Conservation (phyloP, 179 eudicot species). For the Carnegiea gigantea region DNA sequence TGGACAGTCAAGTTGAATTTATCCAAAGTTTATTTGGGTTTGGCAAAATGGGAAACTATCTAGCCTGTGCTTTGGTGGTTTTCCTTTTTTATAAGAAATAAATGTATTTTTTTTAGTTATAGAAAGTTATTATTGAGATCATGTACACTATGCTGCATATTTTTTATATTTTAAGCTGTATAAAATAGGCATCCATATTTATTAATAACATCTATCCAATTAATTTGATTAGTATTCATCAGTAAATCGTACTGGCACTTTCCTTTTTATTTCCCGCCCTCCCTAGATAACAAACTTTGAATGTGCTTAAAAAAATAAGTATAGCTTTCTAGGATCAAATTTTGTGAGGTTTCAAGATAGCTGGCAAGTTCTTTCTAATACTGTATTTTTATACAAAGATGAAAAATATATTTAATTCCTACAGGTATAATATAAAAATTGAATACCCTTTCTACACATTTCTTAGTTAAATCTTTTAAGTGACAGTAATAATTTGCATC, state of each 20-base stretch:
- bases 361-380: conserved; percentile 5
- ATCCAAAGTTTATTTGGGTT: background rate
- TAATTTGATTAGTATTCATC: background rate
- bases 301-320: background rate
- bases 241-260: background rate
- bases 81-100: background rate
- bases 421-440: no score
- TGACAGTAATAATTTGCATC: no score
- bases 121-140: background rate
- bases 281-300: background rate
- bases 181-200: no score
- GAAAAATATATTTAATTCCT: no score
- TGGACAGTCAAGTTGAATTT: background rate
- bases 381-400: background rate
- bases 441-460: no score
- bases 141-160: background rate
- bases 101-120: background rate
- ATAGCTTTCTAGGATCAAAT: background rate
- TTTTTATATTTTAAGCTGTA: no score
- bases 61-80: conserved; percentile 1
- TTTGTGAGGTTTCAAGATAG: background rate
- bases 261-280: background rate
- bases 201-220: no score
- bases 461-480: no score
- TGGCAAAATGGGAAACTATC: background rate